phyloP scores from a whole-genome alignment of 2,329 filamentous ascomycete species.

The Bimuria novae-zelandiae region DNA sequence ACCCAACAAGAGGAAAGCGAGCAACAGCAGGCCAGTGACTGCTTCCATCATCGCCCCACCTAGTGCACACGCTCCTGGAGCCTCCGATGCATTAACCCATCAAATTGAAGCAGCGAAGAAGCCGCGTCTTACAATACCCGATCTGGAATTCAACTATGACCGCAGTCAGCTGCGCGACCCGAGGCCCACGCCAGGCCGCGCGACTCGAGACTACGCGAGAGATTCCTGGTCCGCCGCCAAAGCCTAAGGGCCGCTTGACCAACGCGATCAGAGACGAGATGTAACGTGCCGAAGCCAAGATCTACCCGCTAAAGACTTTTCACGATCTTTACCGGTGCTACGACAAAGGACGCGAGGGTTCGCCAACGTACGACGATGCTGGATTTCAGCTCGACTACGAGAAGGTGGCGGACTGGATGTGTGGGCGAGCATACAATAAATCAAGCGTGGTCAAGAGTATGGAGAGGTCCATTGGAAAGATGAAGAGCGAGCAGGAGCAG shows the following conservation, averaged over 20 bases:
- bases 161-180: conserved; percentile 10
- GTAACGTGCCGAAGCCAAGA: neutral
- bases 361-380: conserved; percentile 15
- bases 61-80: neutral
- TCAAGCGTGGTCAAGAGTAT: neutral
- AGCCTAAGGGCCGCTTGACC: neutral
- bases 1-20: neutral
- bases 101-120: conserved; percentile 1
- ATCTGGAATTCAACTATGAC: conserved; percentile 15
- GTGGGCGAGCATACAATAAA: conserved; percentile 4
- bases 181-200: conserved; percentile 4
- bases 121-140: conserved; percentile 10
- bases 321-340: conserved; percentile 11
- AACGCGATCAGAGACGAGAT: neutral
- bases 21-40: neutral
- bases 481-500: neutral
- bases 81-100: neutral
- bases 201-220: conserved; percentile 3
- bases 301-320: conserved; percentile 6
- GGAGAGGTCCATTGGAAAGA: neutral
- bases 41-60: neutral
- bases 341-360: conserved; percentile 14
- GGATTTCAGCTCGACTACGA: conserved; percentile 20
- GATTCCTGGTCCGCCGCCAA: conserved; percentile 1
- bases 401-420: conserved; percentile 13